These are phyloP conservation scores for Metschnikowia lachancei DNA, from an alignment of 805 yeast genomes.

Conservation along the genomic window DNA sequence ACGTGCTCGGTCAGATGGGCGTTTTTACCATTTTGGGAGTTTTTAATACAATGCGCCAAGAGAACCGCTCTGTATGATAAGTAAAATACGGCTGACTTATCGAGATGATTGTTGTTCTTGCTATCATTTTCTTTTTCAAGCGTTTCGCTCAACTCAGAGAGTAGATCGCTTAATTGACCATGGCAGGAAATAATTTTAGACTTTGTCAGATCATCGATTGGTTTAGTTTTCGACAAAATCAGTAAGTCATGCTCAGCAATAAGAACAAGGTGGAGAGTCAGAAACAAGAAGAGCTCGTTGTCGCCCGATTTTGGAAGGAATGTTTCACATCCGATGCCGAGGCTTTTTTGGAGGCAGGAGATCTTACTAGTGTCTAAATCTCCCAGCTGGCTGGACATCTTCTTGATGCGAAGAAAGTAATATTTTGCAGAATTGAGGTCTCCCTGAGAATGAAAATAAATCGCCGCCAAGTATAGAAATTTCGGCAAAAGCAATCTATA, in stretches of 20 bases:
- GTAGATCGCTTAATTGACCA: slow-evolving; percentile 5
- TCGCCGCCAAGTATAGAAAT: slow-evolving; percentile 40
- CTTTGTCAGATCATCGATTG: neutral
- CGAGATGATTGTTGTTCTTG: neutral
- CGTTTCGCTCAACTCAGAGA: slow-evolving; percentile 7
- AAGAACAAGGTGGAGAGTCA: slow-evolving; percentile 27
- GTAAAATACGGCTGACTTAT: neutral
- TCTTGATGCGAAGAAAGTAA: slow-evolving; percentile 37
- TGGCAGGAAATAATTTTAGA: slow-evolving; percentile 3
- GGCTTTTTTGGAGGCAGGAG: slow-evolving; percentile 9
- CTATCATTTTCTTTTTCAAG: neutral
- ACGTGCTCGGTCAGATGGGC: neutral
- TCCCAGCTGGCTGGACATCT: slow-evolving; percentile 4
- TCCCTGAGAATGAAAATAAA: slow-evolving; percentile 38
- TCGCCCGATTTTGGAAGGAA: slow-evolving; percentile 19
- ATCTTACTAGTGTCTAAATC: neutral
- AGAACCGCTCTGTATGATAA: slow-evolving; percentile 1
- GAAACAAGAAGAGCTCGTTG: slow-evolving; percentile 30
- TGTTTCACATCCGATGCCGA: slow-evolving; percentile 28
- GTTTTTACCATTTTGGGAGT: neutral
- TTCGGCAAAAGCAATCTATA: slow-evolving; percentile 37
- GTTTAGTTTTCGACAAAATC: neutral
- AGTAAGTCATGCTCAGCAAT: slow-evolving; percentile 1
- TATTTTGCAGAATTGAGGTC: slow-evolving; percentile 37
- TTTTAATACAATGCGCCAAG: neutral